A percentile compares a stretch with the other conserved stretches of the same genome.
These are phyloP conservation scores for Hymenoscyphus infarciens DNA, from an alignment of 2,329 filamentous ascomycete genomes.

Conservation along the genomic window DNA sequence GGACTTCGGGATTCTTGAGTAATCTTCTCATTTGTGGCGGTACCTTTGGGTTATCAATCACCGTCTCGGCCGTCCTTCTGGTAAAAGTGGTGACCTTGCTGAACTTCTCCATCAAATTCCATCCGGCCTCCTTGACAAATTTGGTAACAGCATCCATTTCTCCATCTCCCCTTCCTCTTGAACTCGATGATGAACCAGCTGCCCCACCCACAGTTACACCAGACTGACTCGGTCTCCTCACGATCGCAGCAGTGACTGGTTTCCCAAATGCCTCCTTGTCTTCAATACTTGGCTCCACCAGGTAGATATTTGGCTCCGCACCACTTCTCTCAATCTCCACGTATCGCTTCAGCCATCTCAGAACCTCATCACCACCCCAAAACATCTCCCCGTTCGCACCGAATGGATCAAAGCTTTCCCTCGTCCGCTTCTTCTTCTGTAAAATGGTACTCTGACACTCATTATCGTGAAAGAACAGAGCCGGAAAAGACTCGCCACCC, in stretches of 20 bases:
- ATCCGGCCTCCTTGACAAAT: constrained; percentile 88
- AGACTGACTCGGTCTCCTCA: constrained; percentile 36
- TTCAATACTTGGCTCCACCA: constrained; percentile 82
- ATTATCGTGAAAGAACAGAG: constrained; percentile 94
- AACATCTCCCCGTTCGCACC: constrained; percentile 82
- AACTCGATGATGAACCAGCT: constrained; percentile 36
- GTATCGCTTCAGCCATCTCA: constrained; percentile 86
- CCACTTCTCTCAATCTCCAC: constrained; percentile 77
- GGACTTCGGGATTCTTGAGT: constrained; percentile 87
- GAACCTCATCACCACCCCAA: constrained; percentile 94
- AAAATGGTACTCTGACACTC: constrained; percentile 95
- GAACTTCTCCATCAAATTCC: constrained; percentile 95
- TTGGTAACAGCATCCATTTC: constrained; percentile 92
- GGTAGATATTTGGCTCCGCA: constrained; percentile 85
- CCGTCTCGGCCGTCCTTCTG: constrained; percentile 82
- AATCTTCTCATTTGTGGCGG: constrained; percentile 84
- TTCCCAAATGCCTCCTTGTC: constrained; percentile 73
- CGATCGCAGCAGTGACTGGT: constrained; percentile 42
- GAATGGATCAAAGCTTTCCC: constrained; percentile 87
- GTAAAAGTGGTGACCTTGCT: constrained; percentile 98
- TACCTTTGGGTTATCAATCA: constrained; percentile 85
- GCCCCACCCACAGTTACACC: constrained; percentile 36
- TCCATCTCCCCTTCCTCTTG: constrained; percentile 54
- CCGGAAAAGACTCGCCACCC: constrained; percentile 88
- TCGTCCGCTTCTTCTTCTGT: constrained; percentile 82